Evolutionary conservation across 768 basidiomycete genomes (phyloP).

Genomic region (Phanerochaete sordida): DNA sequence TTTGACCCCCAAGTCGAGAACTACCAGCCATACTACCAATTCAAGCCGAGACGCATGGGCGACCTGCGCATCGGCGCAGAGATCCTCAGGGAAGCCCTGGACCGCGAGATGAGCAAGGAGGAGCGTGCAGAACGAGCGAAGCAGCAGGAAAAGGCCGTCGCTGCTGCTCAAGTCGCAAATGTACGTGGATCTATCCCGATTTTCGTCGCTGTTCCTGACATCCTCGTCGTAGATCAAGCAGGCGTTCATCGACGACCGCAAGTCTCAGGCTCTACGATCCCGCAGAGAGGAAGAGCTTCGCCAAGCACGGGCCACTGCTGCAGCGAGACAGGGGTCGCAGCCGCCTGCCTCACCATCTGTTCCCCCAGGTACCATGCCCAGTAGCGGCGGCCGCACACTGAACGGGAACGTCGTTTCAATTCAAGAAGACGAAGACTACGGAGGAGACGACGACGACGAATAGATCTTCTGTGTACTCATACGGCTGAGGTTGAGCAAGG

Average conservation of each 20-base stretch:
- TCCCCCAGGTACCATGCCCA: conserved; percentile 26
- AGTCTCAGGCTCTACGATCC: conserved; percentile 47
- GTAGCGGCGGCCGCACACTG: conserved; percentile 34
- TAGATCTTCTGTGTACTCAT: neutral
- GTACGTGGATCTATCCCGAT: conserved; percentile 29
- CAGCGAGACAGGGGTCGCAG: conserved; percentile 8
- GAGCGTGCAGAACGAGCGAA: conserved; percentile 42
- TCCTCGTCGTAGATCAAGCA: conserved; percentile 58
- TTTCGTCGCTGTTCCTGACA: neutral
- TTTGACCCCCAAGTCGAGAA: conserved; percentile 68
- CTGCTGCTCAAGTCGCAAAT: conserved; percentile 49
- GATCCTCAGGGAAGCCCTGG: conserved; percentile 61
- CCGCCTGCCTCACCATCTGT: conserved; percentile 5
- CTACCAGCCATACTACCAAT: conserved; percentile 74
- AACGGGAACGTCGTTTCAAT: conserved; percentile 13
- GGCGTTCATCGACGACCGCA: conserved; percentile 78
- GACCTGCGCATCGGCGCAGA: conserved; percentile 62
- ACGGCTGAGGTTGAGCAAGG: no score
- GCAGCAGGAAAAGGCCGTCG: conserved; percentile 56
- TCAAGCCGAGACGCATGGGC: conserved; percentile 44
- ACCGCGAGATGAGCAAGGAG: conserved; percentile 46
- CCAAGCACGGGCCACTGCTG: conserved; percentile 15
- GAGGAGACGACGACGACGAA: conserved; percentile 7
- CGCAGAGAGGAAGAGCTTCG: conserved; percentile 48
- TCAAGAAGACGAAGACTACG: conserved; percentile 3